Base-by-base conservation (phyloP, 225 moss, liverwort and hornwort genomes). In the Thuidium tamariscinum region DNA sequence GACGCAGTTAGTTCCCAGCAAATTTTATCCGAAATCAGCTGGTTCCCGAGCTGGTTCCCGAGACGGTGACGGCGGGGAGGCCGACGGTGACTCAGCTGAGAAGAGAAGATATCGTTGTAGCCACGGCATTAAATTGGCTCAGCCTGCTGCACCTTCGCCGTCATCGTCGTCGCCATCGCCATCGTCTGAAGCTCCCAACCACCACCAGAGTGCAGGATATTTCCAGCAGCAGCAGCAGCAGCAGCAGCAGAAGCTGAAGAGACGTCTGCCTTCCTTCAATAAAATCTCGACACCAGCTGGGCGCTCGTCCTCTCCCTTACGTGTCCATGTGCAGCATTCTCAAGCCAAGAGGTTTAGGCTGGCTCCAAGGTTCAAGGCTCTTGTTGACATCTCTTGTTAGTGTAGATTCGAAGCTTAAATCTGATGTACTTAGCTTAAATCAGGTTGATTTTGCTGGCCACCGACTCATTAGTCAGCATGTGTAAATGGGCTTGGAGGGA, bases 341-440 rank as follows among this genome's bases (percentile, higher is more conserved):
- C 73, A 83, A 17, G 82, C 87, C 61, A 92, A 88, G 84, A 86
- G 87, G 74, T 88, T 88, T 13, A 81, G 51, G 51, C n/a, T 81
- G n/a, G 87, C 88, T 2, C 92, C 92, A 19, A 78, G 92, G 74
- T 90, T 92, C 79, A 92, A 92, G 87, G 88, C 92, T 46, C 92
- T 92, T 54, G 34, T 90, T 15, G 90, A 90, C 88, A 92, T 92
- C 82, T 60, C 86, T 19, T 92, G 90, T 57, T 92, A 87, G 71
- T n/a, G 20, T 19, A 3, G 62, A 16, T 32, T 44, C 12, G 3
- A 16, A n/a, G n/a, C n/a, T n/a, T n/a, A n/a, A 77, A 37, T 26
- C 36, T 54, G 75, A 76, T 76, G 25, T 5, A n/a, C 54, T 16
- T 66, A 36, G 61, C 61, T 61, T 7, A 18, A 36, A 54, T 10